Evolutionary conservation across 179 eudicot species (phyloP).

Genomic region (Monotropa hypopitys): DNA sequence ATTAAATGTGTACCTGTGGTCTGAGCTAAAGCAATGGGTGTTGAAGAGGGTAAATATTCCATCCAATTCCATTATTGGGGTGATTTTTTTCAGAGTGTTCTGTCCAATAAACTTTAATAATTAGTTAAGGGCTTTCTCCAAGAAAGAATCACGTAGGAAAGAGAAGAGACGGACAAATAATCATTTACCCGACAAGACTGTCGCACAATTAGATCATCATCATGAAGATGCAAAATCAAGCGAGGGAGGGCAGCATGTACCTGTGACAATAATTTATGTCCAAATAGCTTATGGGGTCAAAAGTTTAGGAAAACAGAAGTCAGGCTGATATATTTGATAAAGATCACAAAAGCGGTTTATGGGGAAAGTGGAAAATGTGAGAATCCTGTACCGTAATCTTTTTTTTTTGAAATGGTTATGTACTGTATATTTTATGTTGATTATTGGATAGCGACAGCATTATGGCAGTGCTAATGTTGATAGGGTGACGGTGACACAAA

Average conservation of each 20-base stretch:
- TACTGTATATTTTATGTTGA: no score
- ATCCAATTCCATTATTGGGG: conserved; percentile 53
- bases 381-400: no score
- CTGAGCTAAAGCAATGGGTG: conserved; percentile 56
- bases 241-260: conserved; percentile 76
- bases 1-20: conserved; percentile 49
- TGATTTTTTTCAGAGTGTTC: conserved; percentile 62
- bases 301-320: background rate
- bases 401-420: no score
- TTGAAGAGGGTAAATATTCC: conserved; percentile 39
- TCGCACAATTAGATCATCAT: conserved; percentile 70
- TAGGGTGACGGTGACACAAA: no score
- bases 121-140: background rate
- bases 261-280: conserved; percentile 22
- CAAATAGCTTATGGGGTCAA: background rate
- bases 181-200: conserved; percentile 79
- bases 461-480: no score
- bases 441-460: no score
- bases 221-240: conserved; percentile 82
- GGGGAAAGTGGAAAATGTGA: background rate
- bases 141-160: background rate
- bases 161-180: background rate
- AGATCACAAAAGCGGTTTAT: background rate
- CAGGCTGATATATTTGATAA: background rate
- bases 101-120: conserved; percentile 16